These are phyloP conservation scores for Metschnikowia similis DNA, from an alignment of 805 yeast species.

Conservation along the genomic window DNA sequence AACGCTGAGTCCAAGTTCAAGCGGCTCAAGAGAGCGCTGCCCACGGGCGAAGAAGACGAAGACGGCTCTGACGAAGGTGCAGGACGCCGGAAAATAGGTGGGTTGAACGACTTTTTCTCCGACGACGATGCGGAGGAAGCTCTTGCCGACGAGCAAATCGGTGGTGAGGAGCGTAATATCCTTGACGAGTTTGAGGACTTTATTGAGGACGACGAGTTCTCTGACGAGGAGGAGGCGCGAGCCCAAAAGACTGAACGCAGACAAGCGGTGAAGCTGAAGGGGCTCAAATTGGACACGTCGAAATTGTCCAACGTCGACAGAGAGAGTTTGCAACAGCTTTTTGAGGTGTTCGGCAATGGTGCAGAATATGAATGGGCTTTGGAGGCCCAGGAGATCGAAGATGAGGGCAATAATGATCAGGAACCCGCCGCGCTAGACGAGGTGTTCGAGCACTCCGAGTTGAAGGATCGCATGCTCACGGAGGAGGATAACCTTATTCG, in stretches of 20 bases:
- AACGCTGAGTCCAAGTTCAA: conserved; percentile 54
- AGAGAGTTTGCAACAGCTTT: conserved; percentile 87
- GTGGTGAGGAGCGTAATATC: conserved; percentile 30
- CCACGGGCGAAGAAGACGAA: conserved; percentile 32
- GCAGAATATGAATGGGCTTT: conserved; percentile 97
- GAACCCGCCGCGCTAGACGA: conserved; percentile 68
- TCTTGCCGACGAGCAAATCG: conserved; percentile 5
- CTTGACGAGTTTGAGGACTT: conserved; percentile 92
- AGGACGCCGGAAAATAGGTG: conserved; percentile 21
- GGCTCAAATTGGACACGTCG: conserved; percentile 50
- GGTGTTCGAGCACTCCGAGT: conserved; percentile 91
- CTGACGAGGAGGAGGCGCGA: conserved; percentile 64
- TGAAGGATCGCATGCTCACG: conserved; percentile 85
- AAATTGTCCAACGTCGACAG: conserved; percentile 68
- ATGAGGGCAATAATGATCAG: conserved; percentile 49
- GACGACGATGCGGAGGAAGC: conserved; percentile 38
- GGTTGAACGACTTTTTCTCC: conserved; percentile 66
- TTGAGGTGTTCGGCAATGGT: conserved; percentile 95
- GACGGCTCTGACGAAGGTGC: conserved; percentile 8
- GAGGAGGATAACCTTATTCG: conserved; percentile 88
- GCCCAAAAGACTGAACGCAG: conserved; percentile 30
- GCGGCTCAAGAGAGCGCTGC: conserved; percentile 71
- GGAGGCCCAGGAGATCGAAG: conserved; percentile 75
- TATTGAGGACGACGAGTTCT: conserved; percentile 94
- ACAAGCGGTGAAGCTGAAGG: conserved; percentile 29